These are phyloP conservation scores for Colletotrichum navitas DNA, from an alignment of 2,329 filamentous ascomycete species.

Conservation along the genomic window DNA sequence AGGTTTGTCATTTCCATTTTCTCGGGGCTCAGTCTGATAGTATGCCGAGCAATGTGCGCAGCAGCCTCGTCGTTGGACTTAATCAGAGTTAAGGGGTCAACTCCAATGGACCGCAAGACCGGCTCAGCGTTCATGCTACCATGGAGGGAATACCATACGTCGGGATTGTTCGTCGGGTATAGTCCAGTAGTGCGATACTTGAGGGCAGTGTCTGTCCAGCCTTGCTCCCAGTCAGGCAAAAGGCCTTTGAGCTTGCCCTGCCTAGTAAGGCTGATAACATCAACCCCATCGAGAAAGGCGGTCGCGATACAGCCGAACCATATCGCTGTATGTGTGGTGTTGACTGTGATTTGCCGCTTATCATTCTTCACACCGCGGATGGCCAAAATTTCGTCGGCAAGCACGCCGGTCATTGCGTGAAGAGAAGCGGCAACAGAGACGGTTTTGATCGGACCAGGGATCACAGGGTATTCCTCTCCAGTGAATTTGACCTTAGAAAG, in stretches of 20 bases:
- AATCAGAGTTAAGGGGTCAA: constrained; percentile 47
- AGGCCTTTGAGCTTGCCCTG: constrained; percentile 30
- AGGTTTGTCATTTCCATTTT: constrained; percentile 36
- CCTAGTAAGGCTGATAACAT: constrained; percentile 30
- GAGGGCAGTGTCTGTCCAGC: constrained; percentile 46
- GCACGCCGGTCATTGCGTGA: constrained; percentile 53
- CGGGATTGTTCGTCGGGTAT: constrained; percentile 60
- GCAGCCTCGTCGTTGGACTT: constrained; percentile 32
- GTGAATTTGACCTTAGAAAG: constrained; percentile 50
- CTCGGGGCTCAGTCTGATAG: constrained; percentile 29
- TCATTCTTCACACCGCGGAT: constrained; percentile 48
- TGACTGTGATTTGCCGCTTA: constrained; percentile 52
- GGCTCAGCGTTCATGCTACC: constrained; percentile 60
- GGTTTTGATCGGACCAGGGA: constrained; percentile 54
- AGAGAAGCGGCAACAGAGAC: constrained; percentile 49
- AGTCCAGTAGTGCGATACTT: constrained; percentile 58
- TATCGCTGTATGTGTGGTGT: constrained; percentile 61
- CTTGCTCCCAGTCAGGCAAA: constrained; percentile 31
- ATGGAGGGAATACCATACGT: constrained; percentile 64
- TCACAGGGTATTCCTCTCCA: constrained; percentile 49
- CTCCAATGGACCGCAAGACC: constrained; percentile 59
- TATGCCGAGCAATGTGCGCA: constrained; percentile 22
- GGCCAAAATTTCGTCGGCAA: constrained; percentile 52
- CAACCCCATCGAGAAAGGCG: constrained; percentile 27
- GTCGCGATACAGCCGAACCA: constrained; percentile 45